Percentiles rank a stretch among this genome's conserved stretches.
Conservation (phyloP, 495 filamentous ascomycete species). For the Penicillium pancosmium region DNA sequence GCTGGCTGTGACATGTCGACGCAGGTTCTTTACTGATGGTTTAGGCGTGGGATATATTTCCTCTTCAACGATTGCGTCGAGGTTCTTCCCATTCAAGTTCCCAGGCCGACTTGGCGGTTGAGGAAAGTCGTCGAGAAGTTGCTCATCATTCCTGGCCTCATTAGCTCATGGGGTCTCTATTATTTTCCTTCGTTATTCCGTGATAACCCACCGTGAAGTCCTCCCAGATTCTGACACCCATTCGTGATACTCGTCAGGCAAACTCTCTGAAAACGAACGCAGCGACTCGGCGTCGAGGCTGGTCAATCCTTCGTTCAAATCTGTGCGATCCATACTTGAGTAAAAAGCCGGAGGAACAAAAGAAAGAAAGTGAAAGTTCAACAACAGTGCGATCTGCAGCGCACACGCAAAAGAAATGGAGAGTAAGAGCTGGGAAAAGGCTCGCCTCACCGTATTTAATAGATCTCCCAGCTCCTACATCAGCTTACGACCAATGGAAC, state of each 20-base stretch:
- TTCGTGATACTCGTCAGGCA: conserved; percentile 32
- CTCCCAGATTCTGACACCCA: conserved; percentile 28
- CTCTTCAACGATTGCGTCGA: conserved; percentile 28
- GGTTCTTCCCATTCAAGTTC: conserved; percentile 6
- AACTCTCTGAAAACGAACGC: conserved; percentile 24
- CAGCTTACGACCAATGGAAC: neutral
- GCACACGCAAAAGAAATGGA: neutral
- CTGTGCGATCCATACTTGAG: conserved; percentile 4
- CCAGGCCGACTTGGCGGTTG: conserved; percentile 16
- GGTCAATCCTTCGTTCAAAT: conserved; percentile 19
- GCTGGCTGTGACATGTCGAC: conserved; percentile 20
- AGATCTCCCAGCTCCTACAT: neutral
- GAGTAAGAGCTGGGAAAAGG: neutral
- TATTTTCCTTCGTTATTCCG: neutral
- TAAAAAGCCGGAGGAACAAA: neutral
- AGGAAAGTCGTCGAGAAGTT: conserved; percentile 31
- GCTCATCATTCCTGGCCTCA: conserved; percentile 23
- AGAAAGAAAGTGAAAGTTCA: neutral
- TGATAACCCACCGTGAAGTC: conserved; percentile 20
- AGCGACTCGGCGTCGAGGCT: conserved; percentile 26
- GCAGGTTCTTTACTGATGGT: conserved; percentile 29
- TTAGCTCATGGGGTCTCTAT: neutral
- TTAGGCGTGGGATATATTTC: conserved; percentile 23
- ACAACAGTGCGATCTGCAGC: neutral
- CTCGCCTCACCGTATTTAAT: conserved; percentile 21